phyloP scores from a whole-genome alignment of 805 yeast species.

The Monosporozyma servazzii region DNA sequence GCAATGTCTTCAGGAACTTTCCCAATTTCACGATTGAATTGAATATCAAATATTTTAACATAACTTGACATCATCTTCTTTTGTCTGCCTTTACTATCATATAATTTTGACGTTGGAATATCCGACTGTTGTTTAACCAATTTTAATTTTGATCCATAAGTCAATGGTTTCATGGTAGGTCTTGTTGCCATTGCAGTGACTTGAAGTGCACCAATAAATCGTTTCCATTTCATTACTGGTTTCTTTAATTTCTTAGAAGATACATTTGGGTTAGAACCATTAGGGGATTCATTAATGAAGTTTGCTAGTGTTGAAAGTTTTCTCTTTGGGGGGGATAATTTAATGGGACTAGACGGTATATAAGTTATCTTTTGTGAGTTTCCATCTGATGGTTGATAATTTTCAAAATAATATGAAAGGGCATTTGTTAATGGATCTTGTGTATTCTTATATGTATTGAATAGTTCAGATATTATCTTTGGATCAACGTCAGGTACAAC shows the following conservation, averaged over 20 bases:
- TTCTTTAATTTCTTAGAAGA: not conserved
- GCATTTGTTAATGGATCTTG: conserved; percentile 32
- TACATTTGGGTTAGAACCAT: not conserved
- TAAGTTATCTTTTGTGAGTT: not conserved
- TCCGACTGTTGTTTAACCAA: conserved; percentile 28
- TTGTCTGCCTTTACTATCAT: conserved; percentile 17
- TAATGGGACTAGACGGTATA: not conserved
- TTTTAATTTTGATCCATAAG: conserved; percentile 37
- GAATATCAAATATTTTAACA: conserved; percentile 27
- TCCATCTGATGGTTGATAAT: not conserved
- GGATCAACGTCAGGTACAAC: conserved; percentile 30
- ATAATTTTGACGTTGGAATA: conserved; percentile 13
- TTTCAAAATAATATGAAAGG: conserved; percentile 34
- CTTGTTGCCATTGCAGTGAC: conserved; percentile 67
- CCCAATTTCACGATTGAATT: conserved; percentile 52
- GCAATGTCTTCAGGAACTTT: conserved; percentile 67
- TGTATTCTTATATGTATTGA: conserved; percentile 19
- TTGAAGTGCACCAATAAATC: conserved; percentile 51
- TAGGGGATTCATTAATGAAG: not conserved
- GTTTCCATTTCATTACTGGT: conserved; percentile 26
- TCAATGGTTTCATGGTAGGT: conserved; percentile 40
- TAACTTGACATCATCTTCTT: conserved; percentile 26
- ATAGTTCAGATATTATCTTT: conserved; percentile 16
- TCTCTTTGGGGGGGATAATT: not conserved
- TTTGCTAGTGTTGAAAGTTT: not conserved